Base-by-base conservation (phyloP, 139 green algal species). In the Pleodorina starrii region DNA sequence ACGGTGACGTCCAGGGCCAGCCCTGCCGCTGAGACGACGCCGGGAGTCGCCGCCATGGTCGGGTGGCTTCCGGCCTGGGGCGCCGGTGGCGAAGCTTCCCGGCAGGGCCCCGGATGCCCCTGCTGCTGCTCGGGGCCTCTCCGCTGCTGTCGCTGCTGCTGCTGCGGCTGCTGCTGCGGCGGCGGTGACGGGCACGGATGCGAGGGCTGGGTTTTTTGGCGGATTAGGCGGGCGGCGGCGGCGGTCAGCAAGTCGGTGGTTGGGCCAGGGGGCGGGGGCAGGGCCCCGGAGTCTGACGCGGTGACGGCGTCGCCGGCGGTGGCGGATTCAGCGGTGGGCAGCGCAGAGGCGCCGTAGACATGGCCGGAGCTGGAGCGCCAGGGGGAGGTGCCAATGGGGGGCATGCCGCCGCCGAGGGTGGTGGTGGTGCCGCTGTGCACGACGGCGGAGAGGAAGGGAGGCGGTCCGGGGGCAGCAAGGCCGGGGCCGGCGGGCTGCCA, bases 401-500 rank as follows among this genome's bases (percentile, higher is more conserved):
- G 21, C 11, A 19, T n/a, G 14, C 35, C 21, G 72, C 40, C 72
- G 38, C 40, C 68, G 35, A 76, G 68, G 32, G 68, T 76, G 6
- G 68, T 76, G 35, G 68, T 76, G n/a, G 68, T 76, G 68, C 68
- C 35, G 68, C 35, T 76, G 32, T 76, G 68, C 35, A 76, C 68
- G 16, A 76, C 68, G 1, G 68, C 68, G 38, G 68, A 76, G 35
- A 76, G 32, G 68, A 76, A 46, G 16, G 25, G 68, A n/a, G 68
- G 35, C 32, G 11, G 21, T 40, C 27, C 21, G 27, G 63, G 27
- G 16, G 23, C 6, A n/a, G 23, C 23, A 12, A 14, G 27, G 19
- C 27, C 16, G 63, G 63, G 27, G 27, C 27, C 27, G 16, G 32
- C 21, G 27, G 6, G 63, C 63, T 36, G 63, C 63, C 63, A 73